Evolutionary conservation across 495 filamentous ascomycete species (phyloP), one percentile per base, ranked within the genome.

Genomic region (Amniculicola lignicola): DNA sequence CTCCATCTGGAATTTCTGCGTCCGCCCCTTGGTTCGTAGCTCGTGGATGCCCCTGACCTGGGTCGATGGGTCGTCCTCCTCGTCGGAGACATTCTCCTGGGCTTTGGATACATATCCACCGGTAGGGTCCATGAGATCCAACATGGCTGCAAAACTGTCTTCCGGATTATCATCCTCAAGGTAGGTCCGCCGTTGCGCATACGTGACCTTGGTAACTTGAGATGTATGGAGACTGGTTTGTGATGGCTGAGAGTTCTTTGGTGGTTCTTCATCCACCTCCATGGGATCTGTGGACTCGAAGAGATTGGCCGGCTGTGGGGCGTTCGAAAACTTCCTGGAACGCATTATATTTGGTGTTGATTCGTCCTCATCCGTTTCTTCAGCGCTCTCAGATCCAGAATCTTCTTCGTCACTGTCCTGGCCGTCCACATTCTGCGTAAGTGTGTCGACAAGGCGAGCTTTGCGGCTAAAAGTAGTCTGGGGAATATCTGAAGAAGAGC

Each of bases 1-100:
- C 42, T 90, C 86, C 59, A 89, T 82, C 5, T 84, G 71, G 51
- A 94, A 90, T 16, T 90, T 85, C 42, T 82, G 84, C 67, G 91
- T 94, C 19, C 84, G 83, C 6, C 93, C 93, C 33, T 89, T 84
- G 59, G 89, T 86, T 57, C 90, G 80, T 37, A 98, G 76, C 67
- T 98, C 93, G 65, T 97, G 90, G 28, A 96, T 87, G 57, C 84
- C 93, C 42, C 86, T 82, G 52, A 96, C 57, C 35, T 52, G 51
- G 38, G 46, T 59, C 44, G 79, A 73, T 12, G 75, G 78, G 37
- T 76, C 73, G 22, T 77, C 78, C 23, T 75, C 66, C 24, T 69
- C 71, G 4, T 78, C 77, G 12, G 79, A 77, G n/a, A 84, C 81
- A 14, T 78, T 36, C 18, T 51, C 16, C 12, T 19, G 12, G 10